These are phyloP conservation scores for Neurospora intermedia DNA, from an alignment of 495 filamentous ascomycete genomes.

Conservation along the genomic window DNA sequence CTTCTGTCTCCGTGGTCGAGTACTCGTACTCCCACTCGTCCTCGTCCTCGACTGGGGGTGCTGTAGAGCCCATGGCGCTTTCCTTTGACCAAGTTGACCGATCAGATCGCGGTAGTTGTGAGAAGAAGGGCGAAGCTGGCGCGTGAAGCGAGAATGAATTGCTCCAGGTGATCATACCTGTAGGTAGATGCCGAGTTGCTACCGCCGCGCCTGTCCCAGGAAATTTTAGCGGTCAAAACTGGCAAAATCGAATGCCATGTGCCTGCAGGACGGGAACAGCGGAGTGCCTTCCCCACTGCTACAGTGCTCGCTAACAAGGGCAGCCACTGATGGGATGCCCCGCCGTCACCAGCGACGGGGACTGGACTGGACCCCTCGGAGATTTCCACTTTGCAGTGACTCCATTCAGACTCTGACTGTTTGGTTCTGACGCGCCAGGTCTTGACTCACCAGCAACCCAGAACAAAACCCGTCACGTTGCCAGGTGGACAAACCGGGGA, in stretches of 20 bases:
- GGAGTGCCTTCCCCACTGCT: constrained; percentile 1
- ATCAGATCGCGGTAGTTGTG: too few relatives aligned
- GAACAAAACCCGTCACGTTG: neutral
- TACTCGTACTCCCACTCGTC: constrained; percentile 52
- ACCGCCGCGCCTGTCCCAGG: neutral
- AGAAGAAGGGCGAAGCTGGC: too few relatives aligned
- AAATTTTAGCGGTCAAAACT: constrained; percentile 17
- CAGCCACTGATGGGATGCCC: constrained; percentile 6
- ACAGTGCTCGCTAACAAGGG: constrained; percentile 1
- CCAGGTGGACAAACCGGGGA: neutral
- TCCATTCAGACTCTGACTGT: neutral
- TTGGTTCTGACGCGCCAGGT: neutral
- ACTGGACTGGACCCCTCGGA: neutral
- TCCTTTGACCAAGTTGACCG: too few relatives aligned
- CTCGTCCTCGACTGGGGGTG: constrained; percentile 22
- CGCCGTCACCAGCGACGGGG: neutral
- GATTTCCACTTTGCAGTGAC: constrained; percentile 1
- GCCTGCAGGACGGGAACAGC: neutral
- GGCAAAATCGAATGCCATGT: constrained; percentile 10
- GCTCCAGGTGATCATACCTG: too few relatives aligned
- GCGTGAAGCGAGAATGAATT: too few relatives aligned
- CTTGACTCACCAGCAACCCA: constrained; percentile 12
- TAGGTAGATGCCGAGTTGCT: neutral
- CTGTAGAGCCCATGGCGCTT: neutral
- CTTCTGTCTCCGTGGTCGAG: constrained; percentile 45